These are phyloP conservation scores for Cutaneotrichosporon sp. DNA, from an alignment of 1,284 basidiomycete species.

Conservation along the genomic window DNA sequence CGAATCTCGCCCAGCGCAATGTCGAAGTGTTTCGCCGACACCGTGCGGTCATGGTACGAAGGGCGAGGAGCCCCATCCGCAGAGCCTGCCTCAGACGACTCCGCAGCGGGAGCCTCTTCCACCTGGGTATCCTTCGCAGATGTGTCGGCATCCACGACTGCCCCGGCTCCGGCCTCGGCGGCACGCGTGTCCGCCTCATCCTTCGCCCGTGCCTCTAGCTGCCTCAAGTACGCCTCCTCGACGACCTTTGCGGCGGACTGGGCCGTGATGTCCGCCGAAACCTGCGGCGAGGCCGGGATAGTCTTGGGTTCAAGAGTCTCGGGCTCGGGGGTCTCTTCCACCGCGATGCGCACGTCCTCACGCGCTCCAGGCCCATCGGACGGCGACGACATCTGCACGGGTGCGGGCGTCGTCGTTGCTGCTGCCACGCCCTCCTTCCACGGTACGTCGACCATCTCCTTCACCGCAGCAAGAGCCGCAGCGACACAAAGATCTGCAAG, in stretches of 20 bases:
- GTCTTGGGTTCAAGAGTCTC: slow-evolving; percentile 2
- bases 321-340: slow-evolving; percentile 5
- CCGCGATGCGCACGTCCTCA: slow-evolving; percentile 9
- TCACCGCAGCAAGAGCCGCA: slow-evolving; percentile 80
- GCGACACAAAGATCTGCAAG: slow-evolving; percentile 75
- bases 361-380: neutral
- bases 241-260: slow-evolving; percentile 11
- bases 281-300: neutral
- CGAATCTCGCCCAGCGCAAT: slow-evolving; percentile 80
- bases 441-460: slow-evolving; percentile 71
- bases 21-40: slow-evolving; percentile 59
- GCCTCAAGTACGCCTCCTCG: slow-evolving; percentile 12
- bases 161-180: neutral
- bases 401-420: neutral
- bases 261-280: slow-evolving; percentile 1
- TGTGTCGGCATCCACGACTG: neutral
- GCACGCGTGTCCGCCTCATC: slow-evolving; percentile 1
- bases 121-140: neutral
- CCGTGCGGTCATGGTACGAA: slow-evolving; percentile 8
- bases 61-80: no score
- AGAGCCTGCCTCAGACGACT: no score
- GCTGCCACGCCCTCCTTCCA: slow-evolving; percentile 52
- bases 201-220: slow-evolving; percentile 8
- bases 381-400: neutral
- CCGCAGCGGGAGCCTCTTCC: neutral